Percentiles rank a stretch among this genome's conserved stretches.
These are phyloP conservation scores for Candida vartiovaarae DNA, from an alignment of 805 yeast species.

Conservation along the genomic window DNA sequence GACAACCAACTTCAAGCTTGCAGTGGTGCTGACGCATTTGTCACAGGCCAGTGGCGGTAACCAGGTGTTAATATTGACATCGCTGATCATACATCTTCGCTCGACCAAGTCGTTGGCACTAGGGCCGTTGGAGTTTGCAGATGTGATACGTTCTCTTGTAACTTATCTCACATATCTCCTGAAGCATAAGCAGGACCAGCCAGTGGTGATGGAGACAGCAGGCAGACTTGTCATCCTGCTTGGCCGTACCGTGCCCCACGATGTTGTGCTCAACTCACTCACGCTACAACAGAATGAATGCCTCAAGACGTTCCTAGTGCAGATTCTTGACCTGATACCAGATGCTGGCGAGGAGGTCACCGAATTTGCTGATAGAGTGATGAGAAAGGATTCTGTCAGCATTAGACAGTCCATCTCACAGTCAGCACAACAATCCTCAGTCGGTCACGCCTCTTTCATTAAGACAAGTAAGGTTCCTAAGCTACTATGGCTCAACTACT, in stretches of 20 bases:
- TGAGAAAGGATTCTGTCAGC: slow-evolving; percentile 12
- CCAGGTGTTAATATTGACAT: slow-evolving; percentile 14
- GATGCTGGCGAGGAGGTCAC: slow-evolving; percentile 9
- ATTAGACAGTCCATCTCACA: slow-evolving; percentile 6
- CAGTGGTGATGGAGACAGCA: slow-evolving; percentile 6
- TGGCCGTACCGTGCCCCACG: slow-evolving; percentile 8
- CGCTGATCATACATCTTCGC: slow-evolving; percentile 12
- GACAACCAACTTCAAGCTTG: slow-evolving; percentile 6
- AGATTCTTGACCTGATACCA: slow-evolving; percentile 3
- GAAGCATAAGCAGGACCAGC: not conserved
- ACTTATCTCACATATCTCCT: slow-evolving; percentile 9
- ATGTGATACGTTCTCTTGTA: slow-evolving; percentile 6
- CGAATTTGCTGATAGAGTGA: slow-evolving; percentile 5
- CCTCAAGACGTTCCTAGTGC: slow-evolving; percentile 7
- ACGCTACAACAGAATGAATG: slow-evolving; percentile 6
- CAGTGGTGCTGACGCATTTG: slow-evolving; percentile 9
- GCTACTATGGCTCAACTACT: slow-evolving; percentile 31
- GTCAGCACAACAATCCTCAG: not conserved
- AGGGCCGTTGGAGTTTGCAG: slow-evolving; percentile 12
- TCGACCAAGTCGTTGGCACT: slow-evolving; percentile 7
- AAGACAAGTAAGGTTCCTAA: slow-evolving; percentile 20
- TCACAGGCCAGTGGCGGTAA: slow-evolving; percentile 8
- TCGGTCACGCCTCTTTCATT: slow-evolving; percentile 12
- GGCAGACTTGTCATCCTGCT: slow-evolving; percentile 10
- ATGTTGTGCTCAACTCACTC: slow-evolving; percentile 3